phyloP scores from a whole-genome alignment of 257 asterid genomes.

The Penstemon eatonii region DNA sequence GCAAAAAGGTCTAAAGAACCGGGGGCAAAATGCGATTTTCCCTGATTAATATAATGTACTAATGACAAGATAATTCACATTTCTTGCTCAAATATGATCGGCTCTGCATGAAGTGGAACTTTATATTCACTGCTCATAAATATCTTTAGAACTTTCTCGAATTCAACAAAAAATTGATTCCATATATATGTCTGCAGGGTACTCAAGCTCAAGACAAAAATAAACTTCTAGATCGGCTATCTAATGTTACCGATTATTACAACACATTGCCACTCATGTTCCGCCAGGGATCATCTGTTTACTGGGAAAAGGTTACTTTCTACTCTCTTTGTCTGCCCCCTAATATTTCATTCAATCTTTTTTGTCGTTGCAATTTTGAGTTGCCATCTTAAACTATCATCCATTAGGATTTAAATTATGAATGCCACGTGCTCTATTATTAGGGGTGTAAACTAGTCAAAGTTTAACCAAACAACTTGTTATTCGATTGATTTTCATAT shows the following conservation, averaged over 20 bases:
- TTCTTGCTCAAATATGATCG: no score
- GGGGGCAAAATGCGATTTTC: no score
- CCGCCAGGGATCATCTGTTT: conserved; percentile 78
- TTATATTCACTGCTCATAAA: no score
- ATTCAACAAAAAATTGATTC: neutral
- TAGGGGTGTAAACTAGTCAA: no score
- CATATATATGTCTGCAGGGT: conserved; percentile 46
- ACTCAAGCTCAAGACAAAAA: conserved; percentile 82
- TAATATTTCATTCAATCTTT: neutral
- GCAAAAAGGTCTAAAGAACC: no score
- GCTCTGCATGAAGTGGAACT: no score
- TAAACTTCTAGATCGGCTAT: conserved; percentile 51
- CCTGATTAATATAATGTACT: neutral
- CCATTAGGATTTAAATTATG: no score
- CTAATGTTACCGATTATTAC: conserved; percentile 55
- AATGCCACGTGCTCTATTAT: no score
- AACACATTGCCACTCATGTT: conserved; percentile 57
- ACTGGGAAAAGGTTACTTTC: conserved; percentile 56
- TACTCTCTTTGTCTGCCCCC: conserved; percentile 15
- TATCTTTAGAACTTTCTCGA: neutral
- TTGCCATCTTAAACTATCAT: no score
- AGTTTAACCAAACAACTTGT: no score
- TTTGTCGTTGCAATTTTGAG: no score
- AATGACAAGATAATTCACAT: neutral
- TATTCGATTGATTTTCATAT: no score